Conservation (phyloP, 208 protist genomes). For the Leishmania guyanensis region DNA sequence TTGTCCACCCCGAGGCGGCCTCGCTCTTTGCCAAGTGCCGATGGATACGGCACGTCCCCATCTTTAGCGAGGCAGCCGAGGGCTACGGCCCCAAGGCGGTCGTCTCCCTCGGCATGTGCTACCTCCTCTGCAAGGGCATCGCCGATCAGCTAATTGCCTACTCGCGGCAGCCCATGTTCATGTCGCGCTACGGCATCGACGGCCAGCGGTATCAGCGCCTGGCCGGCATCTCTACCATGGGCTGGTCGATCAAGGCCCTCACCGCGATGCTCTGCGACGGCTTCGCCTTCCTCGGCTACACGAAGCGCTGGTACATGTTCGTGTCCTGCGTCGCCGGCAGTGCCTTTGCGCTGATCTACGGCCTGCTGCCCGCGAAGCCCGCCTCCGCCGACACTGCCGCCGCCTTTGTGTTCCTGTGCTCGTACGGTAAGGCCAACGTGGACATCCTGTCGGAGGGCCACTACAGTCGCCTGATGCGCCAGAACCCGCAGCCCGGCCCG, state of each 20-base stretch:
- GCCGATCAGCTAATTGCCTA: conserved; percentile 50
- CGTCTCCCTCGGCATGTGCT: conserved; percentile 40
- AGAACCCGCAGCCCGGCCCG: conserved; percentile 42
- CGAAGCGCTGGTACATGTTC: conserved; percentile 78
- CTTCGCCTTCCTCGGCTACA: conserved; percentile 71
- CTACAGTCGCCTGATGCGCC: conserved; percentile 71
- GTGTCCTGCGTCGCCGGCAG: conserved; percentile 48
- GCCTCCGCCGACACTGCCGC: conserved; percentile 39
- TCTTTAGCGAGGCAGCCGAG: conserved; percentile 42
- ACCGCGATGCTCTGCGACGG: conserved; percentile 65
- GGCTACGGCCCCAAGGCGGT: conserved; percentile 48
- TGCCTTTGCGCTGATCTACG: conserved; percentile 37
- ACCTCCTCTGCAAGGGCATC: conserved; percentile 63
- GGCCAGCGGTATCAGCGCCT: conserved; percentile 56
- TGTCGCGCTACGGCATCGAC: conserved; percentile 37
- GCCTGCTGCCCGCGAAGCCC: conserved; percentile 41
- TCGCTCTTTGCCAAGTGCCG: conserved; percentile 34
- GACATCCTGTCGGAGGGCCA: conserved; percentile 82
- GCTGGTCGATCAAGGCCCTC: conserved; percentile 72
- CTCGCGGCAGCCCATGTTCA: conserved; percentile 54
- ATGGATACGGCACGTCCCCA: conserved; percentile 38
- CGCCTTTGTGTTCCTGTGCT: conserved; percentile 59
- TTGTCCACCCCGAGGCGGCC: conserved; percentile 36
- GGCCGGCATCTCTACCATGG: conserved; percentile 46
- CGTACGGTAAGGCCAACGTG: conserved; percentile 63